Conservation (phyloP, 495 filamentous ascomycete genomes). For the Cercophora sp. region DNA sequence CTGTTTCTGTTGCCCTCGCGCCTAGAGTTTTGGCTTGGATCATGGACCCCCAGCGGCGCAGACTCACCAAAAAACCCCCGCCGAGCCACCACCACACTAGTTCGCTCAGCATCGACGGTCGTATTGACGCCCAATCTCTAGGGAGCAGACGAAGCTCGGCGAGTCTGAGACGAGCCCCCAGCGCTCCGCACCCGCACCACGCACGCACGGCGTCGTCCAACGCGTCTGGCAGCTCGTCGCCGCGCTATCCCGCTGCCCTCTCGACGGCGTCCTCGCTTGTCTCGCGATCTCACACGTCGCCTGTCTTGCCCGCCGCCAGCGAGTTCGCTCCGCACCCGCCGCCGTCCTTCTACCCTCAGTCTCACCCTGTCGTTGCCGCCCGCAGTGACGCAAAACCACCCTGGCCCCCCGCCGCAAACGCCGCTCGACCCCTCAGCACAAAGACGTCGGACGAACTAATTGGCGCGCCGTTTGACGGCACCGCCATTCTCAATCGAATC, state of each 20-base stretch:
- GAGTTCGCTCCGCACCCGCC: constrained; percentile 21
- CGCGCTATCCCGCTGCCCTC: constrained; percentile 28
- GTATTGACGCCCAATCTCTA: constrained; percentile 50
- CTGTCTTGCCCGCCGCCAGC: constrained; percentile 29
- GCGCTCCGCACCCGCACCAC: constrained; percentile 62
- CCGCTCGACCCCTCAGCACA: constrained; percentile 51
- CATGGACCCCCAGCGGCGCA: constrained; percentile 50
- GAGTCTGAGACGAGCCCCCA: constrained; percentile 65
- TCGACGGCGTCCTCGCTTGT: constrained; percentile 25
- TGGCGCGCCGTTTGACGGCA: constrained; percentile 64
- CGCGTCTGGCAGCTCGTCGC: constrained; percentile 43
- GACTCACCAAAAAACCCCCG: constrained; percentile 54
- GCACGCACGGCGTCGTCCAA: constrained; percentile 30
- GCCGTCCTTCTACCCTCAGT: constrained; percentile 2
- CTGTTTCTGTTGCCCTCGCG: constrained; percentile 10
- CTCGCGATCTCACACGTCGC: constrained; percentile 29
- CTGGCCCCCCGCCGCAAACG: constrained; percentile 24
- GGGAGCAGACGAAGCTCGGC: constrained; percentile 53
- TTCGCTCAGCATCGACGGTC: constrained; percentile 40
- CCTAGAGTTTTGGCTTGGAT: constrained; percentile 9
- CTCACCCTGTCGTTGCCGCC: neutral
- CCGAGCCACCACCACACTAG: constrained; percentile 37
- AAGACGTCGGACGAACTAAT: constrained; percentile 68
- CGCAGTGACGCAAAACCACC: constrained; percentile 12
- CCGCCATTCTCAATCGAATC: constrained; percentile 66